A percentile compares a stretch with the other conserved stretches of the same genome.
These are phyloP conservation scores for Hagleromyces aurorensis DNA, from an alignment of 805 yeast species.

Conservation along the genomic window DNA sequence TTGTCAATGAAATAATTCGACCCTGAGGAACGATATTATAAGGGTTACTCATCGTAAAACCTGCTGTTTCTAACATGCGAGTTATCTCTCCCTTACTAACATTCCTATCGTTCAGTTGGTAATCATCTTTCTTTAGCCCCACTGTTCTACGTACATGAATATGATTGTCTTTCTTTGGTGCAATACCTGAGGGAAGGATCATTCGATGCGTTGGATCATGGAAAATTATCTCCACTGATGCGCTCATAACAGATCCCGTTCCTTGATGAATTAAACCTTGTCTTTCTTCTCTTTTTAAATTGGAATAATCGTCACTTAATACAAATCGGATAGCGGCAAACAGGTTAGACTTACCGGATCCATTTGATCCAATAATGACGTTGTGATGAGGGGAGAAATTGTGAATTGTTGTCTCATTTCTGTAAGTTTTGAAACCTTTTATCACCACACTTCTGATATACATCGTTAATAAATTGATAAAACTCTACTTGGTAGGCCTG, in stretches of 20 bases:
- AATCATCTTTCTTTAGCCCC: constrained; percentile 90
- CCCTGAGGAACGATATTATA: constrained; percentile 98
- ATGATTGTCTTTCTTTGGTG: constrained; percentile 43
- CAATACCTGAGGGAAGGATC: constrained; percentile 41
- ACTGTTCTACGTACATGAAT: constrained; percentile 78
- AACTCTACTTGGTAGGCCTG: too few species aligned
- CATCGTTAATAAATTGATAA: constrained; percentile 23
- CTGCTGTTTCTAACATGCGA: constrained; percentile 82
- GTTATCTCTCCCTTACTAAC: constrained; percentile 75
- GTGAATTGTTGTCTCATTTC: constrained; percentile 71
- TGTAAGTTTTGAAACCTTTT: constrained; percentile 91
- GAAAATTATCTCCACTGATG: constrained; percentile 83
- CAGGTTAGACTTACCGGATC: constrained; percentile 95
- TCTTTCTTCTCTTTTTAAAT: constrained; percentile 77
- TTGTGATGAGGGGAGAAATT: constrained; percentile 73
- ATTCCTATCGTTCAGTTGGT: constrained; percentile 70
- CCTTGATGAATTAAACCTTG: constrained; percentile 87
- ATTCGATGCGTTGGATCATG: constrained; percentile 74
- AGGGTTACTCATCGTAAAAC: constrained; percentile 83
- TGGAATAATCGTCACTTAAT: constrained; percentile 79
- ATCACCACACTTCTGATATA: constrained; percentile 52
- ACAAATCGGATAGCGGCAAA: constrained; percentile 94
- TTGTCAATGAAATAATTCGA: constrained; percentile 76
- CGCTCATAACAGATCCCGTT: constrained; percentile 82
- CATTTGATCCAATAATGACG: constrained; percentile 86